Conservation (phyloP, 495 filamentous ascomycete genomes). For the Annulohypoxylon nitens region DNA sequence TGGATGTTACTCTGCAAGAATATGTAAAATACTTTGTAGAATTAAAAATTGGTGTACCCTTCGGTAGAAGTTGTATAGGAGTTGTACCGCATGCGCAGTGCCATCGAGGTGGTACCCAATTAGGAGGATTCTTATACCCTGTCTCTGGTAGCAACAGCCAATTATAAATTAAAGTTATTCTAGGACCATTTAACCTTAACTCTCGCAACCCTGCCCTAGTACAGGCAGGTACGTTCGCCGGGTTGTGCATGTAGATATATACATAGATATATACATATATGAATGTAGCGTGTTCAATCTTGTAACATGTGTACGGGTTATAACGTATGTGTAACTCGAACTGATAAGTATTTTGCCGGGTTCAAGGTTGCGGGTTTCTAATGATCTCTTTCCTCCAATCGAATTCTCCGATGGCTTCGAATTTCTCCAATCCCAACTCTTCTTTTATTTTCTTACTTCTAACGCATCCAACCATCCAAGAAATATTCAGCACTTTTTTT, state of each 20-base stretch:
- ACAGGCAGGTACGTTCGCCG: slow-evolving; percentile 25
- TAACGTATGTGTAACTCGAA: slow-evolving; percentile 7
- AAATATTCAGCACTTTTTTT: not conserved
- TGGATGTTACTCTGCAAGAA: not conserved
- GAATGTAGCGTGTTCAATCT: not conserved
- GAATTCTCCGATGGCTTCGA: slow-evolving; percentile 13
- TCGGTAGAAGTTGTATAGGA: slow-evolving; percentile 4
- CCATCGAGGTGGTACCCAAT: slow-evolving; percentile 50
- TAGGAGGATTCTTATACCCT: slow-evolving; percentile 15
- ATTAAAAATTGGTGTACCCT: not conserved
- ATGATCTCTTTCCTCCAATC: not conserved
- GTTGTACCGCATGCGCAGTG: slow-evolving; percentile 39
- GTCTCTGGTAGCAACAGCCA: not conserved
- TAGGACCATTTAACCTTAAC: slow-evolving; percentile 26
- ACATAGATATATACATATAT: not conserved
- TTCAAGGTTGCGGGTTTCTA: not conserved
- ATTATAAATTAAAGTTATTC: slow-evolving; percentile 11
- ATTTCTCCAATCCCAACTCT: slow-evolving; percentile 2
- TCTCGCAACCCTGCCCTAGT: slow-evolving; percentile 18
- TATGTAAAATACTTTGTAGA: not conserved
- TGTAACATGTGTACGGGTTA: not conserved
- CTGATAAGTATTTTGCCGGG: not conserved
- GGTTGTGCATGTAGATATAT: slow-evolving; percentile 15
- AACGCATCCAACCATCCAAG: not conserved
- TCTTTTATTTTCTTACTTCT: not conserved